Evolutionary conservation across 306 rosid genomes (phyloP), one percentile per base, ranked within the genome.

Genomic region (Cucumis cinereus): DNA sequence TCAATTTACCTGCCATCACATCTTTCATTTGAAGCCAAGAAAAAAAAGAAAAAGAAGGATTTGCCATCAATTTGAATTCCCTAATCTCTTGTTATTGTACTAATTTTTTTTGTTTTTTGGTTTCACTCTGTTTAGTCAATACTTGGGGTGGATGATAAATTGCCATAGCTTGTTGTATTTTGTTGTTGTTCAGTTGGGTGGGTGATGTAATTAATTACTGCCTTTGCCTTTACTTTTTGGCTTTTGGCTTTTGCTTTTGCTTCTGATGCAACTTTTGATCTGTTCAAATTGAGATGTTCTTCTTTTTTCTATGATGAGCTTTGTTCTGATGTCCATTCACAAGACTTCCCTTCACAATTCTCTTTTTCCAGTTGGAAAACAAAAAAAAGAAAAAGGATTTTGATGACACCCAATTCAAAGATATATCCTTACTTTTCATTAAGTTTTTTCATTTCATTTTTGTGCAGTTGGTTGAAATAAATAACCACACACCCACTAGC

Each of bases 161-260:
- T 54, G 22, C 22, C 55, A 75, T 56, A 50, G 60, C 49, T 45
- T 73, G 35, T 35, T 54, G 66, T 55, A 53, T 74, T 33, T 33
- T 38, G 49, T 57, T 76, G 55, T 26, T 59, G 79, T 76, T 76
- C 59, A 57, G 79, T 76, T 60, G 72, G 69, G 71, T 76, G 79
- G 71, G 79, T 60, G 79, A 58, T 76, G 79, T 60, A 76, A 76
- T 76, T 76, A 76, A 26, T 76, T 76, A 57, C 35, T 33, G n/a
- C 55, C 70, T 76, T 76, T 76, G 69, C 58, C 79, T 58, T 57
- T 36, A 55, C 68, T 75, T 75, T 75, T 75, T 10, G 77, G 56
- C 56, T 35, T 63, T 35, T 36, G 67, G 35, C 56, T 72, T 45
- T 50, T 24, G 63, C 63, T 33, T 49, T 55, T 33, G 53, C 77